Conservation (phyloP, 768 basidiomycete genomes). For the Phallus indusiatus region DNA sequence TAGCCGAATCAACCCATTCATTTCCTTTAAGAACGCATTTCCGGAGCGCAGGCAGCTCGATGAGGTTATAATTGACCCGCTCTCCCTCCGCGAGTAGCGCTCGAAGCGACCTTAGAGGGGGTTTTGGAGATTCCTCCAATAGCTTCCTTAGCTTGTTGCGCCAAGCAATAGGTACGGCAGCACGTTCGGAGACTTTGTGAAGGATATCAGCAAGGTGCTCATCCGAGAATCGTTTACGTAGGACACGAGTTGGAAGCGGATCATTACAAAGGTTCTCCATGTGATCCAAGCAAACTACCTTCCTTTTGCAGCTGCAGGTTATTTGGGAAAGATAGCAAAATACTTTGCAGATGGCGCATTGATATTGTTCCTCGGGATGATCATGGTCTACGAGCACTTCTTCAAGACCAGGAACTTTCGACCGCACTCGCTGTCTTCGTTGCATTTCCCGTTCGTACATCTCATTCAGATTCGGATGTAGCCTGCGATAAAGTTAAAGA, state of each 20-base stretch:
- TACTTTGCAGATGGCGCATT: conserved; percentile 85
- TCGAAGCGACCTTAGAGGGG: conserved; percentile 66
- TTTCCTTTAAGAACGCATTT: conserved; percentile 75
- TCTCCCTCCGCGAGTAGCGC: conserved; percentile 85
- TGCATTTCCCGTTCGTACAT: conserved; percentile 82
- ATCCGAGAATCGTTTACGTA: conserved; percentile 79
- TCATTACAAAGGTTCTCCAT: conserved; percentile 66
- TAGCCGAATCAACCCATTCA: conserved; percentile 83
- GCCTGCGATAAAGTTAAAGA: too few species aligned
- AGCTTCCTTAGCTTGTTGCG: conserved; percentile 55
- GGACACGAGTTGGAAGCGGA: conserved; percentile 40
- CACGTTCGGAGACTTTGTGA: conserved; percentile 57
- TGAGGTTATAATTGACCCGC: conserved; percentile 65
- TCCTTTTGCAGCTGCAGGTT: conserved; percentile 66
- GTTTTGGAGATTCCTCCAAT: conserved; percentile 59
- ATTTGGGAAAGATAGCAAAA: conserved; percentile 96
- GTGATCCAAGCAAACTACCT: conserved; percentile 84
- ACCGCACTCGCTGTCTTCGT: conserved; percentile 54
- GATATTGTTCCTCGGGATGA: conserved; percentile 88
- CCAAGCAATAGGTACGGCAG: conserved; percentile 70
- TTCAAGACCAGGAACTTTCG: conserved; percentile 35
- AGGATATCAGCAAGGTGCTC: conserved; percentile 62
- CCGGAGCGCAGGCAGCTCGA: conserved; percentile 61
- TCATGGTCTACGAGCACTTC: conserved; percentile 75
- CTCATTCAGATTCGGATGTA: conserved; percentile 72